Base-by-base conservation (phyloP, 2,329 filamentous ascomycete genomes). In the Cladosporium sp. region DNA sequence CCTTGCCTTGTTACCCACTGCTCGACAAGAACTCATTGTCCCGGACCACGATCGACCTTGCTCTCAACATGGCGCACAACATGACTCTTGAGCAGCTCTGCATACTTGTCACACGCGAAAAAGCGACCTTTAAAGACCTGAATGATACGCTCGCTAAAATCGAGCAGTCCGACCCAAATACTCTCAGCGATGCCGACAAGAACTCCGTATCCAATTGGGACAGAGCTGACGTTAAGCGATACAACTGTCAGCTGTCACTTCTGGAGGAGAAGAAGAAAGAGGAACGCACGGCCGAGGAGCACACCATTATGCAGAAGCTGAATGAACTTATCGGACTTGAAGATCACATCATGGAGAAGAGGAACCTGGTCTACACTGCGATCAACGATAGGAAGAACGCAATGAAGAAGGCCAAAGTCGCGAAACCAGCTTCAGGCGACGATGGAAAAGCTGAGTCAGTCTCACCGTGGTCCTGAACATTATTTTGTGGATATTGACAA, bases 121-220 rank as follows among this genome's bases (percentile, higher is more conserved):
- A 55, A 12, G 58, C 43, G 11, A 45, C 49, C 42, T 62, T 59
- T 52, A 55, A 59, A 15, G 36, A 37, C 8, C 51, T 60, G 25
- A 59, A 42, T 17, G 37, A 50, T 12, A 43, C 58, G 22, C 42
- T 59, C 5, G 7, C 17, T 12, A 50, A 55, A 17, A 49, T 64
- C 19, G 51, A 56, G 38, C 25, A 51, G 30, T 38, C 50, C 1
- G 25, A 45, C 8, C 25, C 56, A 12, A 28, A 51, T 3, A 28
- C 58, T 8, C 55, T 62, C 25, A 54, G 45, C 9, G 37, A 39
- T 19, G 36, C 54, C 38, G 60, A 61, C 43, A 39, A 51, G 6
- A 64, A 60, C 28, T 19, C 47, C n/a, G 51, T 65, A 34, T 57
- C 52, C 39, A 59, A 59, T 22, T 64, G 60, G 60, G 61, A 61